Conservation (phyloP, 1,284 basidiomycete species). For the Cutaneotrichosporon cavernicola region DNA sequence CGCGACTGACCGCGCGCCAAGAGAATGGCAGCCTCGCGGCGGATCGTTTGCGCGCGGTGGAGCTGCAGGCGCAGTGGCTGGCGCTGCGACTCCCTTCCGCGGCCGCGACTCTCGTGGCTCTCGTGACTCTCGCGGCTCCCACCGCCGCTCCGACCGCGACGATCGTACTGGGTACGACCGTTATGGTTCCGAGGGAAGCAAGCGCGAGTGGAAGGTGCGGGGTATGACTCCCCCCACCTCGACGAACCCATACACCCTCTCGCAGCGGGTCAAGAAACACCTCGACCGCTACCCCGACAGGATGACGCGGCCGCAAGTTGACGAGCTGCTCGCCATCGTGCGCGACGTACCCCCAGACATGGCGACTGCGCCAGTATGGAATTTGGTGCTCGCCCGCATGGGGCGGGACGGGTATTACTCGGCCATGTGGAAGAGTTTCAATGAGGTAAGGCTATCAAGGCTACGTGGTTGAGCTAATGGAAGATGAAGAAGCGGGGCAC, state of each 20-base stretch:
- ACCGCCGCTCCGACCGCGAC: neutral
- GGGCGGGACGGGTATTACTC: conserved; percentile 41
- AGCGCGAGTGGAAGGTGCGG: neutral
- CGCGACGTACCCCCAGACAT: conserved; percentile 26
- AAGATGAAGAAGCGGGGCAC: conserved; percentile 54
- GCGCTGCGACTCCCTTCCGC: neutral
- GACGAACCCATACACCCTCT: neutral
- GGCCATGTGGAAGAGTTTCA: conserved; percentile 45
- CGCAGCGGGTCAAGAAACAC: neutral
- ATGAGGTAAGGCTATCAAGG: conserved; percentile 35
- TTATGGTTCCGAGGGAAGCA: neutral
- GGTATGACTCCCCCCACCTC: neutral
- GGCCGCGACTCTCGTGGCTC: neutral
- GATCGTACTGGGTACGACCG: too few relatives aligned
- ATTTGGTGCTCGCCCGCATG: conserved; percentile 40
- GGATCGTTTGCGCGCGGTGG: neutral
- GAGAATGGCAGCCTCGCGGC: neutral
- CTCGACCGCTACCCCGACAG: neutral
- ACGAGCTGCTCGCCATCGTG: conserved; percentile 36
- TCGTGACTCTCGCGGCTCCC: neutral
- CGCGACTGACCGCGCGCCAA: neutral
- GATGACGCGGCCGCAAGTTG: conserved; percentile 21
- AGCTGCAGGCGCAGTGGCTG: neutral
- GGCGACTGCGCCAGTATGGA: conserved; percentile 48
- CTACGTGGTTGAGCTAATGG: neutral